Base-by-base conservation (phyloP, 2,329 filamentous ascomycete species). In the Aspergillus quadricinctus region DNA sequence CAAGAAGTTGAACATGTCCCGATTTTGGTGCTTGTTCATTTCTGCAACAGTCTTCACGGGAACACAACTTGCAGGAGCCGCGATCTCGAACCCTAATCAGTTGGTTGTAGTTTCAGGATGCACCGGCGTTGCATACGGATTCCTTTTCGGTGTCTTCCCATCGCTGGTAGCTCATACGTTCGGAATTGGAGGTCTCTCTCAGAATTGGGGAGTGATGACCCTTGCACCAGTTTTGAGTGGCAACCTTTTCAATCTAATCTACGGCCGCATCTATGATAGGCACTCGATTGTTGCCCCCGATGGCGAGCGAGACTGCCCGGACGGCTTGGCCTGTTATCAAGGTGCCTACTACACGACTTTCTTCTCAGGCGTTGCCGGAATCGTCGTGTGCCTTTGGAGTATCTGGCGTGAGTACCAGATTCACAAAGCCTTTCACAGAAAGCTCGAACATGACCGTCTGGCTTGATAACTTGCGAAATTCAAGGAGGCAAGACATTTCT, bases 131-230 rank as follows among this genome's bases (percentile, higher is more conserved):
- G 92, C 87, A 1, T 99, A 99, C 71, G 94, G 94, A 2, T 90
- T 96, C 62, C 81, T 97, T 0, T 97, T 97, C 64, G 94, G 94
- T 35, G 92, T 96, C 21, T 96, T 90, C 72, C 94, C 94, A 0
- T 92, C 92, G 11, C 85, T 97, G 19, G 84, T 90, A 9, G 91
- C 92, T 6, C 92, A 97, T 70, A 88, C 88, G 0, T 99, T 99
- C 71, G 94, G 94, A 7, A 88, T 97, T 27, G 83, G 88, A 58
- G 93, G 92, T 1, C 80, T 99, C 49, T 92, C 88, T 54, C 90
- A 96, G 69, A 99, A 97, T 69, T 99, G 94, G 93, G 94, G 94
- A 14, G 88, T 89, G 65, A 95, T 99, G 86, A 97, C 91, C 0
- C 79, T 97, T 49, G 88, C 90, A 2, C 92, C 93, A 0, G 90